Evolutionary conservation across 345 rosid species (phyloP).

Genomic region (Noccaea caerulescens): DNA sequence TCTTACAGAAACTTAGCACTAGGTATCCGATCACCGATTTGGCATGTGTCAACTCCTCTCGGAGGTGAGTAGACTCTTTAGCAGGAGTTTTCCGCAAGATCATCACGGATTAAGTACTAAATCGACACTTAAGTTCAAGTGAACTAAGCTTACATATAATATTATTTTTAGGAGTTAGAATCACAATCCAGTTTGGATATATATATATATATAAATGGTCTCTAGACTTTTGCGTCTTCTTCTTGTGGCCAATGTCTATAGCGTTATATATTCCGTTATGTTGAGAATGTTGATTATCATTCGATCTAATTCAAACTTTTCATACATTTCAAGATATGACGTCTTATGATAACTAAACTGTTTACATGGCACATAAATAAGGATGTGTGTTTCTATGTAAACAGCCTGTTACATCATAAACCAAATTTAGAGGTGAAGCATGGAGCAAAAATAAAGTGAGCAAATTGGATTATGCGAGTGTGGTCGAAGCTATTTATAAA

Average conservation of each 20-base stretch:
- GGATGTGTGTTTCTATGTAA: conserved; percentile 1
- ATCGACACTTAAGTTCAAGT: too few species aligned
- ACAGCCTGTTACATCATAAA: conserved; percentile 32
- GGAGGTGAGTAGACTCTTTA: too few species aligned
- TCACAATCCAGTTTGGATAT: conserved; percentile 7
- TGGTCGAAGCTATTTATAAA: conserved; percentile 36
- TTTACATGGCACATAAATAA: conserved; percentile 1
- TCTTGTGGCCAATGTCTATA: not conserved
- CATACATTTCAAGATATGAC: conserved; percentile 17
- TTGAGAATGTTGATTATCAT: conserved; percentile 9
- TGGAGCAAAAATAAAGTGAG: conserved; percentile 15
- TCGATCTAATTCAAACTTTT: conserved; percentile 11
- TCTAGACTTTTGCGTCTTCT: not conserved
- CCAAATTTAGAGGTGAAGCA: conserved; percentile 34
- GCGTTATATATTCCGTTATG: not conserved
- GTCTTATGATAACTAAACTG: conserved; percentile 9
- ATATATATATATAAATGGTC: conserved; percentile 8
- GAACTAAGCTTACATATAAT: not conserved
- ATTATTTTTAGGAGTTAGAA: not conserved
- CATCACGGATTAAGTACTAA: too few species aligned
- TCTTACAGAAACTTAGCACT: too few species aligned
- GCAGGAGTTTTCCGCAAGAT: too few species aligned
- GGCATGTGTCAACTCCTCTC: too few species aligned
- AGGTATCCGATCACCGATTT: too few species aligned
- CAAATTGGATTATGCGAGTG: conserved; percentile 18